phyloP scores from a whole-genome alignment of 2,329 filamentous ascomycete genomes.

The Graphiopsis chlorocephala region DNA sequence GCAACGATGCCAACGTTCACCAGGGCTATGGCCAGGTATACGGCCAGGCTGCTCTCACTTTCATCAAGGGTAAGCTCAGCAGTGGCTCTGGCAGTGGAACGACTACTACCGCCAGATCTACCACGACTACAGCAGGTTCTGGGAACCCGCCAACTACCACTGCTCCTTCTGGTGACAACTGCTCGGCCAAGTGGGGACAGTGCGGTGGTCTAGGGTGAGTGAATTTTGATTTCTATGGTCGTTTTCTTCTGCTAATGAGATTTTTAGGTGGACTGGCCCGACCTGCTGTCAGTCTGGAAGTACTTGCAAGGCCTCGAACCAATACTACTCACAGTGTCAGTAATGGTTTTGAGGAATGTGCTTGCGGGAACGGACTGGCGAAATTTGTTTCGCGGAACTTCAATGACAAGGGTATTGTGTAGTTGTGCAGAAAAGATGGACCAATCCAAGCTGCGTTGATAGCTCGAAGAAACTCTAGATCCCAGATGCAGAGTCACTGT shows the following conservation, averaged over 20 bases:
- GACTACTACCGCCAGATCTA: neutral
- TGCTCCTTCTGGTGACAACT: neutral
- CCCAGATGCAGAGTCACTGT: neutral
- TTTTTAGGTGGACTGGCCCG: neutral
- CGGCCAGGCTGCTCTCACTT: slow-evolving; percentile 56
- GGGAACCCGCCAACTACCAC: neutral
- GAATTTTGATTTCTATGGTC: neutral
- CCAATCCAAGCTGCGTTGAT: neutral
- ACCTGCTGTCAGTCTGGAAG: slow-evolving; percentile 13
- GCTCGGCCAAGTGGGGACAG: slow-evolving; percentile 18
- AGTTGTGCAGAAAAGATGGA: neutral
- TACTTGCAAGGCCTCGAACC: slow-evolving; percentile 17
- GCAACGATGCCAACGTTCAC: slow-evolving; percentile 58
- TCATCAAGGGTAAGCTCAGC: slow-evolving; percentile 55
- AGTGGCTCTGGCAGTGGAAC: neutral
- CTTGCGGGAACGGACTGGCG: neutral
- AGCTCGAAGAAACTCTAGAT: neutral
- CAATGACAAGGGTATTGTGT: too few relatives aligned
- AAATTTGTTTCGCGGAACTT: neutral
- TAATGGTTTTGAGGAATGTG: neutral
- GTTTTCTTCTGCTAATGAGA: neutral
- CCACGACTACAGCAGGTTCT: neutral
- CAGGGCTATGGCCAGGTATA: slow-evolving; percentile 63
- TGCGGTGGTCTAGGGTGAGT: slow-evolving; percentile 7
- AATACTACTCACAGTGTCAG: slow-evolving; percentile 8